phyloP scores from a whole-genome alignment of 2,329 filamentous ascomycete genomes.

The Alternaria rosae region DNA sequence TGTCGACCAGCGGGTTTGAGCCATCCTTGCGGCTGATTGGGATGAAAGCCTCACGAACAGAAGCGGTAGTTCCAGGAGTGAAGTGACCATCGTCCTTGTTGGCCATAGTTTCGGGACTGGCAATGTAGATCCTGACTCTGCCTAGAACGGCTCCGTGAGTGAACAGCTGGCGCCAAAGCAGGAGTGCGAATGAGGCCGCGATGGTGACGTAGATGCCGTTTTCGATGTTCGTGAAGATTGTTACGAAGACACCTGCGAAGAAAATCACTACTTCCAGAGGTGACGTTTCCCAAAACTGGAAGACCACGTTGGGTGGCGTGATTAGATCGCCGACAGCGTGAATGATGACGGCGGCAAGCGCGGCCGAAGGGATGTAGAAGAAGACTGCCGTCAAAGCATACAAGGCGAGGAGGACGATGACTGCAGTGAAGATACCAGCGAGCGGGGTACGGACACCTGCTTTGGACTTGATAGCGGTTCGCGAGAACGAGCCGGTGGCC shows the following conservation, averaged over 20 bases:
- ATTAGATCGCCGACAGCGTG: conserved; percentile 94
- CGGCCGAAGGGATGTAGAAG: conserved; percentile 87
- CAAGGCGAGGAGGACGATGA: conserved; percentile 86
- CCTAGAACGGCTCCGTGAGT: conserved; percentile 81
- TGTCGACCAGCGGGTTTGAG: conserved; percentile 81
- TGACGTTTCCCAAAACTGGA: conserved; percentile 94
- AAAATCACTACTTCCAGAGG: conserved; percentile 92
- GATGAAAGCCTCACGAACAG: conserved; percentile 55
- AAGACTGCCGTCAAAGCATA: conserved; percentile 89
- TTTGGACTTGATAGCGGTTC: conserved; percentile 97
- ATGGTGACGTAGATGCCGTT: conserved; percentile 92
- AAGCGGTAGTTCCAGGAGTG: conserved; percentile 10
- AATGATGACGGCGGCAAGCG: conserved; percentile 88
- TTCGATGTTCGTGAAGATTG: conserved; percentile 87
- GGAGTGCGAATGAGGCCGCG: conserved; percentile 74
- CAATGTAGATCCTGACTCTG: conserved; percentile 81
- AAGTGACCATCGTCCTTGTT: conserved; percentile 39
- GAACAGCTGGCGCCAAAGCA: conserved; percentile 84
- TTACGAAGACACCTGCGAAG: conserved; percentile 89
- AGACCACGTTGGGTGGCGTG: conserved; percentile 87
- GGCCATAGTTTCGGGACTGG: conserved; percentile 78
- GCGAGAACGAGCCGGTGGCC: conserved; percentile 92
- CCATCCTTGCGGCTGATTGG: conserved; percentile 89
- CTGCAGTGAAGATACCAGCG: conserved; percentile 85
- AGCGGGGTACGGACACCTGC: conserved; percentile 92